phyloP scores from a whole-genome alignment of 164 flowering plant species.

The Umbellularia californica region DNA sequence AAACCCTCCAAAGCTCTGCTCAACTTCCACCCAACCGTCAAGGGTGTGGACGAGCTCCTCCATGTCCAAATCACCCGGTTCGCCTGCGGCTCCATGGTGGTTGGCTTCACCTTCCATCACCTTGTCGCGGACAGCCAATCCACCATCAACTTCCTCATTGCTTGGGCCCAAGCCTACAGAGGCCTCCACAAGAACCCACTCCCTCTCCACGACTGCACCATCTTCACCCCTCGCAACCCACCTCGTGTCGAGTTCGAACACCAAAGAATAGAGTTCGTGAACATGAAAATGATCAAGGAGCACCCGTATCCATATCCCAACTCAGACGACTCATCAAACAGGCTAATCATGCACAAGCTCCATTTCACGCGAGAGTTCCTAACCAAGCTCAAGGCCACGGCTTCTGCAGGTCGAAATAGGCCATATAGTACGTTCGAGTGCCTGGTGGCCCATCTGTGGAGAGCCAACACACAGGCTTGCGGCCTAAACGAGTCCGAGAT shows the following conservation, averaged over 20 bases:
- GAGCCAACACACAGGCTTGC: constrained; percentile 25
- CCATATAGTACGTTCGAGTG: constrained; percentile 29
- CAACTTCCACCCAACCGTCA: constrained; percentile 22
- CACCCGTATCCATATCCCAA: constrained; percentile 13
- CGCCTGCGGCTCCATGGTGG: constrained; percentile 26
- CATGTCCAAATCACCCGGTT: constrained; percentile 38
- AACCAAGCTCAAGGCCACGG: too few species aligned
- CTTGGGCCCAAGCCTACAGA: constrained; percentile 30
- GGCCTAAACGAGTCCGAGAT: constrained; percentile 13
- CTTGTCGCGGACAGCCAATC: constrained; percentile 29
- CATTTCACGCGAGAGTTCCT: background rate
- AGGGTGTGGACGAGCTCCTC: constrained; percentile 22
- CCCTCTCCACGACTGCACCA: constrained; percentile 22
- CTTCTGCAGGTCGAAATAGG: background rate
- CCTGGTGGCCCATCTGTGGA: constrained; percentile 35
- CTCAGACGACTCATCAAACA: constrained; percentile 20
- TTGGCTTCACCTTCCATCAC: constrained; percentile 31
- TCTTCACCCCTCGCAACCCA: constrained; percentile 30
- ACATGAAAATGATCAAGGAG: constrained; percentile 7
- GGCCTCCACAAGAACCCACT: constrained; percentile 20
- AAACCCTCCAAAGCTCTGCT: constrained; percentile 9
- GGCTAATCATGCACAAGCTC: constrained; percentile 10
- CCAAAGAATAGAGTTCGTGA: constrained; percentile 21
- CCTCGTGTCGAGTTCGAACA: constrained; percentile 24
- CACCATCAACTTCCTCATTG: constrained; percentile 26